These are phyloP conservation scores for Phytophthora foliorum DNA, from an alignment of 352 stramenopile species.

Conservation along the genomic window DNA sequence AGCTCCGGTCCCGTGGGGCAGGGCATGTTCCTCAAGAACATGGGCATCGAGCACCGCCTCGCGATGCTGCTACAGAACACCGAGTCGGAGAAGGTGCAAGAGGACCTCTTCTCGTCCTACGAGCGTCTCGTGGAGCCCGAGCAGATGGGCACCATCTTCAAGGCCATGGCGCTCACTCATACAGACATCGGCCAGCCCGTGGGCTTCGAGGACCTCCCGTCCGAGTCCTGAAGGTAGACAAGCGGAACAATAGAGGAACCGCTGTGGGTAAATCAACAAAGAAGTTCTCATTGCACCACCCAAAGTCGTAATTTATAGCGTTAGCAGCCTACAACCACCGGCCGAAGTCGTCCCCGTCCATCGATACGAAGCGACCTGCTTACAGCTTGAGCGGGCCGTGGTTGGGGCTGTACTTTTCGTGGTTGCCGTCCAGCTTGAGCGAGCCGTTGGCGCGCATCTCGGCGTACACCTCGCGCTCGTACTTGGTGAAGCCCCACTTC, in stretches of 20 bases:
- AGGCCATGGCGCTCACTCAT: constrained; percentile 92
- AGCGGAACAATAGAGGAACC: constrained; percentile 12
- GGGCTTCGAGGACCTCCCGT: constrained; percentile 58
- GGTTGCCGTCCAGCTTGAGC: constrained; percentile 96
- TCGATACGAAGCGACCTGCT: constrained; percentile 30
- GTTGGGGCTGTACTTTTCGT: constrained; percentile 97
- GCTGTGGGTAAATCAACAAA: constrained; percentile 11
- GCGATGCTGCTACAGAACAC: constrained; percentile 91
- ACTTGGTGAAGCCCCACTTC: constrained; percentile 99
- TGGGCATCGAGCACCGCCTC: constrained; percentile 95
- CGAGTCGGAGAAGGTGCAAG: constrained; percentile 77
- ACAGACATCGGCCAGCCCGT: constrained; percentile 63
- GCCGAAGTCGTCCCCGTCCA: constrained; percentile 30
- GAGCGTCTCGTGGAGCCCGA: constrained; percentile 93
- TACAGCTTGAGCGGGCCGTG: constrained; percentile 83
- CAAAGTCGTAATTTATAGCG: constrained; percentile 58
- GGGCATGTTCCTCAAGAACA: constrained; percentile 94
- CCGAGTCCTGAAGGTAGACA: constrained; percentile 14
- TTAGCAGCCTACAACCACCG: constrained; percentile 40
- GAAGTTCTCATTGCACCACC: constrained; percentile 38
- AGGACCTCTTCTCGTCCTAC: constrained; percentile 92
- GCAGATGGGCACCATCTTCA: constrained; percentile 96
- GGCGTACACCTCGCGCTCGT: constrained; percentile 98
- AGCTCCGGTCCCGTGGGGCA: constrained; percentile 93
- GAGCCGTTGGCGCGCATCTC: constrained; percentile 95